Evolutionary conservation across 2,329 filamentous ascomycete species (phyloP).

Genomic region (Chaetomium sp.): DNA sequence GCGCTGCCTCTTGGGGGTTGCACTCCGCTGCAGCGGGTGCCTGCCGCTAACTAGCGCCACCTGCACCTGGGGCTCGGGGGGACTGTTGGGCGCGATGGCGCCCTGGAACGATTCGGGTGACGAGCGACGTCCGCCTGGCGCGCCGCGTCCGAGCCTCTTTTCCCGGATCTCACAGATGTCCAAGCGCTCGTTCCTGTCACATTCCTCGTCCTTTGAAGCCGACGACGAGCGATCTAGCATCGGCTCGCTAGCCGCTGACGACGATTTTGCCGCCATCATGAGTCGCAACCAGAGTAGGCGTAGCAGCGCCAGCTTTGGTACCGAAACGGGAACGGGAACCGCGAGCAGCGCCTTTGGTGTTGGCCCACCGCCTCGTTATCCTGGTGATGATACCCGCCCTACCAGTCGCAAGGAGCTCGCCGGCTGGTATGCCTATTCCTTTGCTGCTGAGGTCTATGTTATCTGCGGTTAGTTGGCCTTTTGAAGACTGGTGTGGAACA

Average conservation of each 20-base stretch:
- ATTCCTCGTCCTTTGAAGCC: conserved; percentile 59
- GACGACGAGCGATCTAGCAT: conserved; percentile 60
- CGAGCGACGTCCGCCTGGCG: conserved; percentile 32
- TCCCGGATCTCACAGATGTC: conserved; percentile 46
- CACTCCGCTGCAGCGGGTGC: conserved; percentile 10
- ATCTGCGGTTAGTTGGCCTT: conserved; percentile 65
- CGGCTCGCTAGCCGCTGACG: conserved; percentile 11
- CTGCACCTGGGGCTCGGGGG: background rate
- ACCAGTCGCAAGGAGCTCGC: conserved; percentile 82
- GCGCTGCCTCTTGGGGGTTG: background rate
- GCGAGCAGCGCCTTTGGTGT: conserved; percentile 31
- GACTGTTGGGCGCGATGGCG: conserved; percentile 25
- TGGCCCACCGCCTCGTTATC: conserved; percentile 50
- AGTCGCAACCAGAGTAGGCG: conserved; percentile 32
- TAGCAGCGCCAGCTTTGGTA: conserved; percentile 28
- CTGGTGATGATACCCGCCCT: conserved; percentile 78
- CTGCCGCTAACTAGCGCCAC: conserved; percentile 5
- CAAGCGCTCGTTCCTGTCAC: conserved; percentile 52
- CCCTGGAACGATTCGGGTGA: conserved; percentile 30
- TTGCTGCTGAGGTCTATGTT: conserved; percentile 93
- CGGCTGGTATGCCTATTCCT: conserved; percentile 95
- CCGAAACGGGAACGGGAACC: conserved; percentile 34
- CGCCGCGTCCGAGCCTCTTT: conserved; percentile 36
- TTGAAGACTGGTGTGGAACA: background rate
- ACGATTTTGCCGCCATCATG: conserved; percentile 26